These are phyloP conservation scores for Suillus spraguei DNA, from an alignment of 768 basidiomycete species.

Conservation along the genomic window DNA sequence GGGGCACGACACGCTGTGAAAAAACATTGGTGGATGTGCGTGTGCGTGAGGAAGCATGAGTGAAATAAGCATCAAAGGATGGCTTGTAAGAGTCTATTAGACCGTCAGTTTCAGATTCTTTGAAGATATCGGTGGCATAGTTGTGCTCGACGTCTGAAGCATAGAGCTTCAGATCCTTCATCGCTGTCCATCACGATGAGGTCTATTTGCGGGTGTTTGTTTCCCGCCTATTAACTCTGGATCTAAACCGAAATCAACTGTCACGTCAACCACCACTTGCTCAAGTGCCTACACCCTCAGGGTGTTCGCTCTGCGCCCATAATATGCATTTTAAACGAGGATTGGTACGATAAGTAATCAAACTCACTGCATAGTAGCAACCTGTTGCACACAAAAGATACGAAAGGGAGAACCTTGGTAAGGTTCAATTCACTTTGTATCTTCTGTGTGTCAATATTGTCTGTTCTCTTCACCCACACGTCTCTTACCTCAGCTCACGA, in stretches of 20 bases:
- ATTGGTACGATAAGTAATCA: neutral
- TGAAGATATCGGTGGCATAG: slow-evolving; percentile 1
- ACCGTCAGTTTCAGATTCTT: slow-evolving; percentile 17
- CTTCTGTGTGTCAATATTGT: neutral
- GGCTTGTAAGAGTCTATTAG: slow-evolving; percentile 39
- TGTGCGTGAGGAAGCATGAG: slow-evolving; percentile 56
- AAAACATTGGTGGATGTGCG: slow-evolving; percentile 83
- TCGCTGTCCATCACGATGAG: slow-evolving; percentile 18
- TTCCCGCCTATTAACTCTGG: neutral
- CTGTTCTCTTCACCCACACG: neutral
- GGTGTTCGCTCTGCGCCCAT: neutral
- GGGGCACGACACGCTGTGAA: slow-evolving; percentile 70
- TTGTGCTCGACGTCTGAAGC: slow-evolving; percentile 31
- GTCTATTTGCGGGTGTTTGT: neutral
- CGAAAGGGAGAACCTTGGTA: neutral
- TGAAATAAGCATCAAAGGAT: slow-evolving; percentile 87
- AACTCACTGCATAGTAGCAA: neutral
- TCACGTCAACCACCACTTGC: neutral
- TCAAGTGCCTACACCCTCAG: neutral
- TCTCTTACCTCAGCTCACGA: neutral
- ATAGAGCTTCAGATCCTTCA: slow-evolving; percentile 34
- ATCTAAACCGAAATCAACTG: neutral
- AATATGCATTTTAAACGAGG: neutral
- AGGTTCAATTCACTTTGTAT: neutral
- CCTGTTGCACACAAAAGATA: neutral